Evolutionary conservation across 140 eudicot genomes (phyloP), one percentile per base, ranked within the genome.

Genomic region (Bidens hawaiensis): DNA sequence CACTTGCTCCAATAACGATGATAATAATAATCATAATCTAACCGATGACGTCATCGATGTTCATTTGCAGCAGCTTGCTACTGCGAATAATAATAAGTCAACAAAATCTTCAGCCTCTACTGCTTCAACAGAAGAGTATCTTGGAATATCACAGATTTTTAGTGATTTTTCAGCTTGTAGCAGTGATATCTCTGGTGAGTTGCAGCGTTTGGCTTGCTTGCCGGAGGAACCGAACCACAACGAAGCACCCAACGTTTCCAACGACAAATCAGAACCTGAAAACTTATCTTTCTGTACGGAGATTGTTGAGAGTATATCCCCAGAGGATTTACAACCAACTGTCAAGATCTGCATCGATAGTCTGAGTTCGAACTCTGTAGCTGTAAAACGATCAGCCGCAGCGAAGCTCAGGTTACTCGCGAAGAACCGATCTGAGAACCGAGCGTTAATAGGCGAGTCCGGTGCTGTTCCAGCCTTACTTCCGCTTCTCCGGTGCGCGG

Each of bases 321-420:
- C 95, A 26, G 99, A 91, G 67, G 99, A 91, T 71, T 85, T 91
- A 24, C 83, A 78, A 24, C 99, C 99, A 40, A 88, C 96, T 12
- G 96, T 91, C 7, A 82, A 87, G 75, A 74, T 87, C 41, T 87
- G 94, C 46, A 67, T 91, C 21, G 91, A 87, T 17, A 78, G 91
- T 3, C 67, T 87, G 12, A 65, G 57, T 8, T 90, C 98, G 0
- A 26, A 64, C 4, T 91, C 98, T 0, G 47, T 76, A 0, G 81
- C 85, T 1, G 77, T 87, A 13, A 87, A 82, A 54, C 65, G 96
- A 19, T 87, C 96, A 0, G 90, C 96, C 0, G 95, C 96, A 0
- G 96, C 87, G 0, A 91, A 87, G 27, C 68, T 91, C 2, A 34
- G 96, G 28, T 22, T 87, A 41, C 75, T 91, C 0, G 98, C 98